phyloP scores from a whole-genome alignment of 2,329 filamentous ascomycete species.

The Penicillium polonicum region DNA sequence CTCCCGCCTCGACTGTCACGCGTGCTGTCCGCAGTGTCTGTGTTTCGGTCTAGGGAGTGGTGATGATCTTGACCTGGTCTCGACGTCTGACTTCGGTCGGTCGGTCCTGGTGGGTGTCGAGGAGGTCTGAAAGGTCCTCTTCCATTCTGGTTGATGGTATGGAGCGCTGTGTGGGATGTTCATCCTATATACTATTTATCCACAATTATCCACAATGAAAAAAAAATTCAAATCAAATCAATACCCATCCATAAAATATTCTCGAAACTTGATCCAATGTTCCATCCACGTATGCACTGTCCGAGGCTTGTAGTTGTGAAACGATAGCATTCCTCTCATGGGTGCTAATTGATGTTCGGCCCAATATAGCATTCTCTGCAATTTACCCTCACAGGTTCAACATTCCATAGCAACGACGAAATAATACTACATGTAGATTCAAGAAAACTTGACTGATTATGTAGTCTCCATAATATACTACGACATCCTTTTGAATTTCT shows the following conservation, averaged over 20 bases:
- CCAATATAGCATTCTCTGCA: too few species aligned
- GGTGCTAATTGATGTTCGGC: too few species aligned
- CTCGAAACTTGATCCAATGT: too few species aligned
- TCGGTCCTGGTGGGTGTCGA: slow-evolving; percentile 75
- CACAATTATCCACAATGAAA: neutral
- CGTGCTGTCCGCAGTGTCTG: slow-evolving; percentile 36
- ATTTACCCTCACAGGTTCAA: too few species aligned
- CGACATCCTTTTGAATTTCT: too few species aligned
- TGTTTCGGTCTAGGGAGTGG: slow-evolving; percentile 73
- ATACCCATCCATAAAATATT: neutral
- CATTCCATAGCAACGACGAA: too few species aligned
- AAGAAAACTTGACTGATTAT: too few species aligned
- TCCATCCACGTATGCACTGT: too few species aligned
- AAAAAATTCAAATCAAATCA: neutral
- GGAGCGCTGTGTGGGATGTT: neutral
- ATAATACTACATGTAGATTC: too few species aligned
- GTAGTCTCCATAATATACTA: neutral
- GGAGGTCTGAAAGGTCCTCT: slow-evolving; percentile 80
- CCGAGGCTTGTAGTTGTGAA: too few species aligned
- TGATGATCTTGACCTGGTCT: slow-evolving; percentile 89
- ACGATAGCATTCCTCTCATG: too few species aligned
- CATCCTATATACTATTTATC: neutral
- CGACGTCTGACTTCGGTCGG: slow-evolving; percentile 73
- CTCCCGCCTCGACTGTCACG: slow-evolving; percentile 44
- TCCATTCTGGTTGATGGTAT: slow-evolving; percentile 49